Evolutionary conservation across 2,329 filamentous ascomycete genomes (phyloP), one percentile per base, ranked within the genome.

Genomic region (Cryphonectria radicalis): DNA sequence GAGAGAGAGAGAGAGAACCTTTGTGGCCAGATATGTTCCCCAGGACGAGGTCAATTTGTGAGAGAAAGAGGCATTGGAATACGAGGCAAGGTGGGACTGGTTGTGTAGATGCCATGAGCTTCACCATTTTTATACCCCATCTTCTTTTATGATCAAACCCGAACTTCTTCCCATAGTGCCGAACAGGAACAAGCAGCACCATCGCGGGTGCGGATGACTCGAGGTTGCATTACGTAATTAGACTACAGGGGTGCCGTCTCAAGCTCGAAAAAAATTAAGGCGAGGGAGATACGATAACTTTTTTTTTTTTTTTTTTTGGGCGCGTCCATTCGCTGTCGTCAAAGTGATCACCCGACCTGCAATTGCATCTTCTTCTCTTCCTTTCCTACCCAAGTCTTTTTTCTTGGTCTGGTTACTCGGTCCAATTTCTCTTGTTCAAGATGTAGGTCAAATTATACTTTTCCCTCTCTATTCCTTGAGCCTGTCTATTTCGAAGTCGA

Each of bases 1-100:
- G 74, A 63, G 63, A 80, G 74, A 63, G 63, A 80, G 74, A 63
- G 63, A 63, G 63, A 50, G 43, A 17, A 22, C 19, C 19, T 50
- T 22, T 50, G 28, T 32, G 62, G 66, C 65, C 53, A 37, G 43
- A 32, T 19, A 60, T 70, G 53, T 25, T 60, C 35, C 35, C 50
- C n/a, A 67, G 37, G 53, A 65, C 46, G 63, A 70, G 22, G 55
- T 53, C 37, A 50, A 46, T 65, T 65, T 40, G 37, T 40, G 37
- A 40, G 43, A 55, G 19, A 62, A 40, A 66, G 63, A 55, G 43
- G 50, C 42, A 63, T 66, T 72, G 62, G 68, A 71, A 69, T 66
- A 63, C 28, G 25, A 62, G 53, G 62, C 65, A 53, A 63, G 50
- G 55, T 17, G 46, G 62, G 28, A 46, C 50, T 46, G 57, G 40